Percentiles rank a stretch among this genome's conserved stretches.
phyloP scores from a whole-genome alignment of 345 rosid genomes.

The Microcos paniculata region DNA sequence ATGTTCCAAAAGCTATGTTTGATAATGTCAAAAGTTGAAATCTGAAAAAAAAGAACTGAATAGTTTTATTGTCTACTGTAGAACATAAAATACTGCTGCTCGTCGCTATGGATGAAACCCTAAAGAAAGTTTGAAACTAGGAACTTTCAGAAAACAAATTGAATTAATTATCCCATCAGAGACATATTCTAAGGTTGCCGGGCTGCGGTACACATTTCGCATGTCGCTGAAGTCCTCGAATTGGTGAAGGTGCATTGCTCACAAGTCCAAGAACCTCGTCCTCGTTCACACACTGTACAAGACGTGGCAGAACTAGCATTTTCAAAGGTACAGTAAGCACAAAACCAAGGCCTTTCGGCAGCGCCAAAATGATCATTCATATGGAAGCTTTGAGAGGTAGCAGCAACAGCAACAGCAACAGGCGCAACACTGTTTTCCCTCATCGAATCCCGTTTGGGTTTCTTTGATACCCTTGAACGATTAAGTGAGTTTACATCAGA shows the following conservation, averaged over 20 bases:
- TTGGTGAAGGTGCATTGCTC: conserved; percentile 1
- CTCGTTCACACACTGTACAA: background rate
- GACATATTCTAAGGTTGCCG: background rate
- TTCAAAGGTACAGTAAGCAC: background rate
- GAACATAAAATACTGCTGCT: background rate
- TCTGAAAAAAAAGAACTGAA: too few relatives aligned
- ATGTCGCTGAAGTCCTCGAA: background rate
- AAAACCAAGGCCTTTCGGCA: background rate
- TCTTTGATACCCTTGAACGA: background rate
- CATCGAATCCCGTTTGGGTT: background rate
- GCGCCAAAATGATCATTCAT: too few relatives aligned
- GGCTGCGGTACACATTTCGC: background rate
- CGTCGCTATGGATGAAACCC: background rate
- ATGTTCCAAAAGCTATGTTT: too few relatives aligned
- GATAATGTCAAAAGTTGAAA: too few relatives aligned
- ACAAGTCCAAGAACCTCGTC: conserved; percentile 9
- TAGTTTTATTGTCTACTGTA: background rate
- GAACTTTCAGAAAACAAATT: background rate
- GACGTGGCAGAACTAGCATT: background rate
- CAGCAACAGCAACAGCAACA: background rate
- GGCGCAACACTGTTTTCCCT: background rate
- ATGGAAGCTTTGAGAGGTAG: background rate
- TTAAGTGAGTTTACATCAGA: conserved; percentile 21
- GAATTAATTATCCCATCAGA: background rate
- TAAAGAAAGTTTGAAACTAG: background rate